A percentile compares a stretch with the other conserved stretches of the same genome.
These are phyloP conservation scores for Saccharomyces cerevisiae DNA, from an alignment of 805 yeast species.

Conservation along the genomic window DNA sequence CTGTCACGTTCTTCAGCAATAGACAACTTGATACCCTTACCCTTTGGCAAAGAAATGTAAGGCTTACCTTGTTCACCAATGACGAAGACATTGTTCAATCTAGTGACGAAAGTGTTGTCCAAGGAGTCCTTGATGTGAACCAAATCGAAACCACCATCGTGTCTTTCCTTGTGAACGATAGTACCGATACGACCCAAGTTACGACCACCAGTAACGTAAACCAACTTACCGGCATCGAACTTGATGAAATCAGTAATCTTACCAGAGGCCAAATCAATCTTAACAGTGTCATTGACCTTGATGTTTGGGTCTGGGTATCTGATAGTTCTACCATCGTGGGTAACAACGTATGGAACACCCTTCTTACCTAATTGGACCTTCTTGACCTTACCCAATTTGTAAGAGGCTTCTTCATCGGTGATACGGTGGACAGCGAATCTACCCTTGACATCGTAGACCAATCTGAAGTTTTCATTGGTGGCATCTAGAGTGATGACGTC, in stretches of 20 bases:
- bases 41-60: slow-evolving; percentile 92
- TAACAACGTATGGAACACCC: slow-evolving; percentile 96
- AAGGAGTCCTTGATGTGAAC: slow-evolving; percentile 93
- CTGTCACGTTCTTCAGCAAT: slow-evolving; percentile 98
- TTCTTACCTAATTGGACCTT: slow-evolving; percentile 97
- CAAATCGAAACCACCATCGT: slow-evolving; percentile 96
- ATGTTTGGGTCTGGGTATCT: slow-evolving; percentile 98
- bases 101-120: slow-evolving; percentile 92
- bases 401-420: slow-evolving; percentile 95
- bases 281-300: slow-evolving; percentile 96
- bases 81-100: slow-evolving; percentile 87
- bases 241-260: slow-evolving; percentile 83
- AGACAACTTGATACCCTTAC: slow-evolving; percentile 95
- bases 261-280: slow-evolving; percentile 93
- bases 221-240: slow-evolving; percentile 88
- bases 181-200: slow-evolving; percentile 97
- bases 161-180: slow-evolving; percentile 92
- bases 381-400: slow-evolving; percentile 97
- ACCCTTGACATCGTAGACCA: slow-evolving; percentile 96
- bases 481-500: slow-evolving; percentile 96
- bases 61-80: slow-evolving; percentile 96
- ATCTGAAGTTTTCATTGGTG: slow-evolving; percentile 98
- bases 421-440: slow-evolving; percentile 99
- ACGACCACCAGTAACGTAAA: slow-evolving; percentile 95
- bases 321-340: slow-evolving; percentile 99